Base-by-base conservation (phyloP, 192 early-diverging fungal genomes). In the Powellomyces hirtus region DNA sequence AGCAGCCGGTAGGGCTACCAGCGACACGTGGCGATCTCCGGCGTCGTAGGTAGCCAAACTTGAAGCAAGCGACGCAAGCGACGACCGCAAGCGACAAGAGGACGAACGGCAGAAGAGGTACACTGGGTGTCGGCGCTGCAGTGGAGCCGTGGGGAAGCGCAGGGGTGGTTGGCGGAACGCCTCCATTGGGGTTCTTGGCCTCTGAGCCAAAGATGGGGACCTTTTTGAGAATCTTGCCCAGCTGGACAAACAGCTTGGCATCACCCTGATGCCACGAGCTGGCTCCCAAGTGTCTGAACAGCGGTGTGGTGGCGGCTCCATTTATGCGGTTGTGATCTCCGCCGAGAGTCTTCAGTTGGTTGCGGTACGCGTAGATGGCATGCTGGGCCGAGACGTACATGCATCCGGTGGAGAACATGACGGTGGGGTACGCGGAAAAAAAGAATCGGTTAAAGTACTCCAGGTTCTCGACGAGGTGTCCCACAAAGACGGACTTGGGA, bases 391-490 rank as follows among this genome's bases (percentile, higher is more conserved):
- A 76, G 20, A 78, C 29, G 58, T 68, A 78, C 64, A 72, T 69
- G 64, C 73, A 74, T 16, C 77, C 77, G 38, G 77, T 75, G 38
- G 61, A 72, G 58, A 73, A 78, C 57, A 78, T 76, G 31, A 78
- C 73, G 44, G 69, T 78, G 4, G 61, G 53, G 56, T 78, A 78
- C 20, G 77, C 38, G 16, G 61, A 67, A 38, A 75, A 1, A 45
- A 71, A 70, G 31, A n/a, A 55, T 35, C 38, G 68, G 52, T 78
- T 59, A 45, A 62, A 75, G 29, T 13, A 29, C 33, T 33, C 29
- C 31, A 78, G 71, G 0, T 61, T 26, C 13, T 55, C 14, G 66
- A 78, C 60, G 30, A 78, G 52, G 29, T 64, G 64, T 26, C 4
- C 22, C 29, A 75, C 55, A 46, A 78, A 75, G 31, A 64, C 63